A percentile compares a stretch with the other conserved stretches of the same genome.
These are phyloP conservation scores for Alternaria gaisen DNA, from an alignment of 2,329 filamentous ascomycete genomes.

Conservation along the genomic window DNA sequence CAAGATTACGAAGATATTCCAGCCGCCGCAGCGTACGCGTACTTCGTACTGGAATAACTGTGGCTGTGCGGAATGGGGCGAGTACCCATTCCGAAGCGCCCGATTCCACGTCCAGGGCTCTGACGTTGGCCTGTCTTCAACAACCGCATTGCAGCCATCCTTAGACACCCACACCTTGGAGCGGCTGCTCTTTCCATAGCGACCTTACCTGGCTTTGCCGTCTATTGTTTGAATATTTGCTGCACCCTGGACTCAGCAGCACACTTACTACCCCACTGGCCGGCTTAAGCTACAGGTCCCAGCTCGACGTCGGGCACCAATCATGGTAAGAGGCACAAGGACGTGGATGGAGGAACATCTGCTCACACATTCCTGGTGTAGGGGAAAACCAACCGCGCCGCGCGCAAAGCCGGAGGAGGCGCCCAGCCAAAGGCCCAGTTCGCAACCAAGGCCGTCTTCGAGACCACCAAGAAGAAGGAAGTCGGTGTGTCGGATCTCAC, in stretches of 20 bases:
- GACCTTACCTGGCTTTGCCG: constrained; percentile 7
- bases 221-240: constrained; percentile 4
- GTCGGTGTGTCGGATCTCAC: constrained; percentile 98
- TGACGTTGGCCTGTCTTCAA: constrained; percentile 17
- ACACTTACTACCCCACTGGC: constrained; percentile 22
- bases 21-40: constrained; percentile 15
- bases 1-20: neutral
- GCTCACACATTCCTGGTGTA: constrained; percentile 41
- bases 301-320: constrained; percentile 46
- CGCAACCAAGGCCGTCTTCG: constrained; percentile 95
- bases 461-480: constrained; percentile 98
- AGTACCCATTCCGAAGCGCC: constrained; percentile 16
- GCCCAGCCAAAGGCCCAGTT: constrained; percentile 64
- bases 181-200: constrained; percentile 17
- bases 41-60: constrained; percentile 18
- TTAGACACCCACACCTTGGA: constrained; percentile 17
- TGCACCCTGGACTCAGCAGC: constrained; percentile 10
- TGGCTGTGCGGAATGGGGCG: constrained; percentile 26
- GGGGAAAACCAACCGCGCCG: constrained; percentile 66
- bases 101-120: constrained; percentile 14
- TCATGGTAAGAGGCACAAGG: constrained; percentile 41
- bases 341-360: constrained; percentile 8
- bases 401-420: constrained; percentile 60
- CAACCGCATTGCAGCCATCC: constrained; percentile 10
- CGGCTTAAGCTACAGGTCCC: constrained; percentile 23